Conservation (phyloP, 2,329 filamentous ascomycete species). For the Penicillium psychrosexuale region DNA sequence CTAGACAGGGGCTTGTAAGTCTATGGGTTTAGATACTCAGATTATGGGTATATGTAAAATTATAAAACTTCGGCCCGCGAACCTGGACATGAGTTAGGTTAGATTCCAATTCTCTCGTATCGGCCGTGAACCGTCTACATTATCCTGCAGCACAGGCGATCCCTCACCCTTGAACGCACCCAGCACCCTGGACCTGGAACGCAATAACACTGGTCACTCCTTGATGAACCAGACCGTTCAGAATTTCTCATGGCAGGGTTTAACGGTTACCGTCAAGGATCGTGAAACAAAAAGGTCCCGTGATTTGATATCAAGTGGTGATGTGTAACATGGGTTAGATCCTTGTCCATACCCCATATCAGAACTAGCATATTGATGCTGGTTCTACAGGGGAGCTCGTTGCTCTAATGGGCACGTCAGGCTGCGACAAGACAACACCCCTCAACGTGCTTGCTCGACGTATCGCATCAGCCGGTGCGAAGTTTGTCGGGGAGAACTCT, state of each 20-base stretch:
- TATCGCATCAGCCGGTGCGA: constrained; percentile 52
- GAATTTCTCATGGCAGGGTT: constrained; percentile 62
- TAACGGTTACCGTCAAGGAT: constrained; percentile 72
- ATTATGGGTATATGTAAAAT: not conserved
- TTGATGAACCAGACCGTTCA: constrained; percentile 60
- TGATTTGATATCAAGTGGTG: constrained; percentile 59
- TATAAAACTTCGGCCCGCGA: constrained; percentile 3
- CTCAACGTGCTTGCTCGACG: constrained; percentile 74
- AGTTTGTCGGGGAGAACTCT: constrained; percentile 53
- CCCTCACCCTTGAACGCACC: not conserved
- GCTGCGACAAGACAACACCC: constrained; percentile 76
- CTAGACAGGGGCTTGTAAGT: not conserved
- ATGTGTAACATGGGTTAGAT: constrained; percentile 58
- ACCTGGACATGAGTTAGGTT: not conserved
- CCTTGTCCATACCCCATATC: not conserved
- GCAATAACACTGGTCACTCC: constrained; percentile 29
- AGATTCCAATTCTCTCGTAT: not conserved
- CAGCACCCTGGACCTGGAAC: constrained; percentile 28
- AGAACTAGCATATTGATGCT: not conserved
- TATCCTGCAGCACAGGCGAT: constrained; percentile 6
- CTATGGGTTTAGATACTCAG: not conserved
- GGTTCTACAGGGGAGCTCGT: constrained; percentile 61
- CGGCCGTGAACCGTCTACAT: not conserved
- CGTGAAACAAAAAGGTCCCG: constrained; percentile 61
- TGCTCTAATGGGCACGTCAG: constrained; percentile 77